Conservation (phyloP, 2,329 filamentous ascomycete genomes). For the Helicocarpus griseus region DNA sequence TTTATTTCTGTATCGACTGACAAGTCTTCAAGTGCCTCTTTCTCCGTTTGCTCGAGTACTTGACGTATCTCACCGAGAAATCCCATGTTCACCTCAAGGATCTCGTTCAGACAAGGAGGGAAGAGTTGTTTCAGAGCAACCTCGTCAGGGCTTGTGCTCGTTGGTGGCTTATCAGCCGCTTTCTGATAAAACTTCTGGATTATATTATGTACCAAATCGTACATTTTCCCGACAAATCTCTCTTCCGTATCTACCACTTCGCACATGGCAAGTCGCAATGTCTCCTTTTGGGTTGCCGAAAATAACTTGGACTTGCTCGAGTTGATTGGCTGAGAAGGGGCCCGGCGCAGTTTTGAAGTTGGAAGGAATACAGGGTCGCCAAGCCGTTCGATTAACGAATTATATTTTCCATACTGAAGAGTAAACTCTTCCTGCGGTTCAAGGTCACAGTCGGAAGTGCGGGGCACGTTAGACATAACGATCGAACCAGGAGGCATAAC, state of each 20-base stretch:
- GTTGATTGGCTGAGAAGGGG: slow-evolving; percentile 76
- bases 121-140: slow-evolving; percentile 69
- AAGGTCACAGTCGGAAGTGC: slow-evolving; percentile 53
- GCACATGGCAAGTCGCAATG: slow-evolving; percentile 75
- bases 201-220: slow-evolving; percentile 71
- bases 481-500: slow-evolving; percentile 73
- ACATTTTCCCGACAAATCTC: slow-evolving; percentile 80
- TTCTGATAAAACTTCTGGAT: slow-evolving; percentile 69
- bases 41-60: slow-evolving; percentile 74
- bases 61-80: slow-evolving; percentile 70
- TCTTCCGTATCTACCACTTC: slow-evolving; percentile 91
- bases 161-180: slow-evolving; percentile 47
- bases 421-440: slow-evolving; percentile 46
- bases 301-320: slow-evolving; percentile 71
- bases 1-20: slow-evolving; percentile 47
- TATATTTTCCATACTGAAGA: slow-evolving; percentile 66
- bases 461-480: slow-evolving; percentile 38
- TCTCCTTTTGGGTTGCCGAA: slow-evolving; percentile 69
- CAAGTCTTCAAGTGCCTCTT: slow-evolving; percentile 67
- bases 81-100: slow-evolving; percentile 68
- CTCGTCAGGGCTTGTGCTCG: slow-evolving; percentile 61
- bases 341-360: slow-evolving; percentile 71
- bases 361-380: slow-evolving; percentile 81
- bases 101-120: slow-evolving; percentile 67
- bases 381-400: slow-evolving; percentile 64